phyloP scores from a whole-genome alignment of 2,329 filamentous ascomycete genomes.

The Cephalotrichum gorgonifer region DNA sequence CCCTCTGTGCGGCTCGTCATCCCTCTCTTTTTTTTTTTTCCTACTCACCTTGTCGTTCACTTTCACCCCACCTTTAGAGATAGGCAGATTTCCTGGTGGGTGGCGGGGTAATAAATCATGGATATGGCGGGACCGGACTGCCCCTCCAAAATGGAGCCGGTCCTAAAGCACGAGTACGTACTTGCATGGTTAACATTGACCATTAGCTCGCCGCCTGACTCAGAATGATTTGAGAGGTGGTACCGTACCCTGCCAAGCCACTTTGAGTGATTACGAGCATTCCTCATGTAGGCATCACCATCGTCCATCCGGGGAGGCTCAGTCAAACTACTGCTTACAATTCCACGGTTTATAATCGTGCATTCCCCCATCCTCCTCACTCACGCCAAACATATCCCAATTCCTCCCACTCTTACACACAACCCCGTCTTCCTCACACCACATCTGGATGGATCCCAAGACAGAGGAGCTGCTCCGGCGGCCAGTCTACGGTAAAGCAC shows the following conservation, averaged over 20 bases:
- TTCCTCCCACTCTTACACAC: neutral
- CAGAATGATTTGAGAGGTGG: too few species aligned
- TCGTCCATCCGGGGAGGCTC: neutral
- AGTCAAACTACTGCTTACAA: neutral
- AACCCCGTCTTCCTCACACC: neutral
- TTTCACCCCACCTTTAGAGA: too few species aligned
- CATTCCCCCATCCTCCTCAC: neutral
- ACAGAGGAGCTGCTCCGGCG: slow-evolving; percentile 3
- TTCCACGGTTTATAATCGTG: too few species aligned
- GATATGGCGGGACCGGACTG: neutral
- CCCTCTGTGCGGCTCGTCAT: too few species aligned
- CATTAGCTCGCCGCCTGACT: neutral
- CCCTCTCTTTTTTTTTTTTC: too few species aligned
- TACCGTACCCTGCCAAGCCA: too few species aligned
- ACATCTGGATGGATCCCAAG: neutral
- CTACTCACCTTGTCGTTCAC: too few species aligned
- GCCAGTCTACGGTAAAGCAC: slow-evolving; percentile 1
- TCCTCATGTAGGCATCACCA: too few species aligned
- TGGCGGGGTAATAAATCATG: neutral
- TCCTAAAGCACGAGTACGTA: too few species aligned
- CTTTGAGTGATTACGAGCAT: too few species aligned
- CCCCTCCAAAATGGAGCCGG: neutral
- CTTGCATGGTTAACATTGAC: too few species aligned
- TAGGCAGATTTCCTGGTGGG: neutral
- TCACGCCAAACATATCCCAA: neutral